phyloP scores from a whole-genome alignment of 2,329 filamentous ascomycete genomes.

The Penicillium fuscoglaucum region DNA sequence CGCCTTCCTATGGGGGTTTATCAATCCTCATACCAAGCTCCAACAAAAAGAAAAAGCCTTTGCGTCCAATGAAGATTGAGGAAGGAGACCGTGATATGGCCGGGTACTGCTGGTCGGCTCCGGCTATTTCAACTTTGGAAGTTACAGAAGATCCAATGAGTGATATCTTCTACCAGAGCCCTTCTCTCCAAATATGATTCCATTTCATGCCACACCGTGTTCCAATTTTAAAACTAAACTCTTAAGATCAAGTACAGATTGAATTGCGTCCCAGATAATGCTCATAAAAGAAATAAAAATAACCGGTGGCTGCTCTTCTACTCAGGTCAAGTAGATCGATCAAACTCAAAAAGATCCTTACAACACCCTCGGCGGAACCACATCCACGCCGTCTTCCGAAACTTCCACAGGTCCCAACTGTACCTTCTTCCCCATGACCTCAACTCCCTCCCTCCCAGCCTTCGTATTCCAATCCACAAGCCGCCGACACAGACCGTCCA shows the following conservation, averaged over 20 bases:
- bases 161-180: neutral
- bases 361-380: slow-evolving; percentile 22
- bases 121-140: neutral
- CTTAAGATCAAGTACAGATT: neutral
- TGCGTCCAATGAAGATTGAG: neutral
- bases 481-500: slow-evolving; percentile 37
- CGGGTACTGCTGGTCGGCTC: slow-evolving; percentile 3
- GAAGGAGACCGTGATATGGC: neutral
- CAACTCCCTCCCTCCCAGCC: slow-evolving; percentile 15
- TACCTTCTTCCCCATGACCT: slow-evolving; percentile 11
- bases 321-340: neutral
- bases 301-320: neutral
- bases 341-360: neutral
- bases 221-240: neutral
- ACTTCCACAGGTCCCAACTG: slow-evolving; percentile 14
- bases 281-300: too few relatives aligned
- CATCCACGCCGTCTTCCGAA: slow-evolving; percentile 17
- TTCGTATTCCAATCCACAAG: slow-evolving; percentile 37
- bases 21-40: neutral
- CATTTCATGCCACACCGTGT: neutral
- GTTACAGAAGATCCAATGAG: slow-evolving; percentile 1
- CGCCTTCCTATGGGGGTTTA: neutral
- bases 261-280: neutral
- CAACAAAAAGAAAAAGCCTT: neutral
- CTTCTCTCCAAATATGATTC: neutral